Conservation (phyloP, 805 yeast genomes). For the Schwanniomyces sp. region DNA sequence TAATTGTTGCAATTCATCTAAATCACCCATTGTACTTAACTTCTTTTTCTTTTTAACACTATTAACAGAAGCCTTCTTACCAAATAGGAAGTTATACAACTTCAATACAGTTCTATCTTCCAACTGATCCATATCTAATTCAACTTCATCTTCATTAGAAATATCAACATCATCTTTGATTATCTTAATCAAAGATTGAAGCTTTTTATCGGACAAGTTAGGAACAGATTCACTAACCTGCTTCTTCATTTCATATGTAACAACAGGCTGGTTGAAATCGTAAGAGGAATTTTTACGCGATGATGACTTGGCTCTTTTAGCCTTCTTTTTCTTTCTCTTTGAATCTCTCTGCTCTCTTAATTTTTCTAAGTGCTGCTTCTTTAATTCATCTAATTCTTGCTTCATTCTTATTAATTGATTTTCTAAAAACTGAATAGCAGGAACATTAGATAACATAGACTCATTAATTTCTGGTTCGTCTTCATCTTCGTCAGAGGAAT, state of each 20-base stretch:
- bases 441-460: constrained; percentile 63
- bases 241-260: constrained; percentile 95
- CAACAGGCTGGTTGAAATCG: constrained; percentile 37
- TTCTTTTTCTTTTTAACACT: constrained; percentile 43
- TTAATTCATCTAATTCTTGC: constrained; percentile 77
- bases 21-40: constrained; percentile 23
- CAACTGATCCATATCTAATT: constrained; percentile 90
- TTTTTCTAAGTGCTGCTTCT: constrained; percentile 71
- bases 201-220: constrained; percentile 71
- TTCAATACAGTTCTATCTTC: constrained; percentile 81
- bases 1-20: constrained; percentile 64
- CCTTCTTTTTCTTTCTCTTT: constrained; percentile 43
- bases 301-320: constrained; percentile 33
- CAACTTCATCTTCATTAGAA: constrained; percentile 83
- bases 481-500: constrained; percentile 44
- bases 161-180: constrained; percentile 66
- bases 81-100: constrained; percentile 75
- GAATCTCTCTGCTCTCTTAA: constrained; percentile 62
- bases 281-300: constrained; percentile 20
- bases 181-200: constrained; percentile 80
- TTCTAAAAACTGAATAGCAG: constrained; percentile 87
- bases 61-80: constrained; percentile 35
- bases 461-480: constrained; percentile 60
- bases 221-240: constrained; percentile 86
- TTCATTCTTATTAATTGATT: constrained; percentile 85